phyloP scores from a whole-genome alignment of 306 rosid genomes.

The Erythrophleum fordii region DNA sequence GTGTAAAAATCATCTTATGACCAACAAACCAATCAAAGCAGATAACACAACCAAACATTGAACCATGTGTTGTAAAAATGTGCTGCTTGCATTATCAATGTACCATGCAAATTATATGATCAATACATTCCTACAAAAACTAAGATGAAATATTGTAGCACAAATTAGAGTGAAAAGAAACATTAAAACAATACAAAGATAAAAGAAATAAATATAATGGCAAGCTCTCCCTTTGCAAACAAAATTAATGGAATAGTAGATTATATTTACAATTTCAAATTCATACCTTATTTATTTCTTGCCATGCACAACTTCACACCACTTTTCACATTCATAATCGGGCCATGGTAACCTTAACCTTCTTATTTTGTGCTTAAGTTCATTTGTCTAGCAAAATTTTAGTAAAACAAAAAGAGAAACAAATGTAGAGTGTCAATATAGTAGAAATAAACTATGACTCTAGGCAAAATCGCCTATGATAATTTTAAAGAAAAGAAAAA shows the following conservation, averaged over 20 bases:
- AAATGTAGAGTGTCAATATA: not conserved
- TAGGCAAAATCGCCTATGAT: no score
- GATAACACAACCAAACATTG: not conserved
- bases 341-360: slow-evolving; percentile 43
- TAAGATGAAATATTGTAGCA: not conserved
- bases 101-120: no score
- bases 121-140: not conserved
- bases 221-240: not conserved
- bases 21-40: not conserved
- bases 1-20: not conserved
- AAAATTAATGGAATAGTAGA: not conserved
- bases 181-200: no score
- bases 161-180: not conserved
- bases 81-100: no score
- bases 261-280: not conserved
- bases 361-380: slow-evolving; percentile 31
- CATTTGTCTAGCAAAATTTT: slow-evolving; percentile 22
- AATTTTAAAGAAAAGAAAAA: no score
- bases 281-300: slow-evolving; percentile 46
- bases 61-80: not conserved
- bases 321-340: slow-evolving; percentile 38
- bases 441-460: not conserved
- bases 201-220: no score
- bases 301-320: slow-evolving; percentile 42
- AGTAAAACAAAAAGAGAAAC: not conserved